Evolutionary conservation across 2,329 filamentous ascomycete genomes (phyloP), one percentile per base, ranked within the genome.

Genomic region (Blumeria hordei): DNA sequence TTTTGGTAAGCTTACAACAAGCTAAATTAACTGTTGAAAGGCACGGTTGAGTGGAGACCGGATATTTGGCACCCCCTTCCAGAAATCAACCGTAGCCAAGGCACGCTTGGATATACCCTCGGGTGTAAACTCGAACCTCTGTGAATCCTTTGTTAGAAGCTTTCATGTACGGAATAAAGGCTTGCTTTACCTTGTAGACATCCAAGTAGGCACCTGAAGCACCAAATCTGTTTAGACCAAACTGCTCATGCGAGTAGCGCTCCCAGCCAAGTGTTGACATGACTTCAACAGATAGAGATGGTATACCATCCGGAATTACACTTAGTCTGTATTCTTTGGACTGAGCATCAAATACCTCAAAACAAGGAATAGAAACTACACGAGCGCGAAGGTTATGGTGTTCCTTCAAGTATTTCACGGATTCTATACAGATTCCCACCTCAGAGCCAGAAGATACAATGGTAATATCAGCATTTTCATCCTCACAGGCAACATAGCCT

Each of bases 81-180:
- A 98, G 81, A 95, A 98, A 69, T 96, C 81, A 66, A 96, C 74
- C 60, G 92, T 98, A 63, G 84, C 83, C 60, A 87, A 70, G 58
- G 90, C 92, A 65, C 92, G 88, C 84, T 96, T 95, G 73, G 85
- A 76, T 69, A 98, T 85, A 62, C 92, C 92, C 72, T 94, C 90
- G 55, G 92, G 85, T 53, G 90, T 98, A 76, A 98, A 96, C 72
- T 96, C 92, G 73, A 98, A 98, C 80, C 95, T 96, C 85, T 93
- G 65, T 64, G 67, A 54, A 9, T 21, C 10, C 56, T 53, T 63
- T 64, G 67, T 74, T 67, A 74, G 67, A 57, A 61, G 9, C 4
- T 28, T 21, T 18, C n/a, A 6, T 18, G 10, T 54, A 3, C 6
- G 6, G 32, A 34, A 52, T 9, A 45, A 33, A 45, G 12, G 18